Percentiles rank a stretch among this genome's conserved stretches.
phyloP scores from a whole-genome alignment of 129 eudicot species.

The Chrysanthemum seticuspe region DNA sequence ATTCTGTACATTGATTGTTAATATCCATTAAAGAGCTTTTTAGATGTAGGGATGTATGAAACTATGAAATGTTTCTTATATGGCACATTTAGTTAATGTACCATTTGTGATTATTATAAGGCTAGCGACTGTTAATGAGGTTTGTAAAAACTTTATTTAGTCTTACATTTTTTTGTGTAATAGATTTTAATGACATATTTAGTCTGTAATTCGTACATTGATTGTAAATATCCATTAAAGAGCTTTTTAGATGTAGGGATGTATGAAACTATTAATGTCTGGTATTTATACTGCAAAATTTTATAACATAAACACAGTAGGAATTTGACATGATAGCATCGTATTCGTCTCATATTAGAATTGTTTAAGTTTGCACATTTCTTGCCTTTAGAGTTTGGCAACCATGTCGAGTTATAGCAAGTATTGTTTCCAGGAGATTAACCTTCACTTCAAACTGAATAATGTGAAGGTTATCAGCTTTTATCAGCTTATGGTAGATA shows the following conservation, averaged over 20 bases:
- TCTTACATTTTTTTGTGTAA: too few relatives aligned
- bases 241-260: too few relatives aligned
- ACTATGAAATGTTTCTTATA: neutral
- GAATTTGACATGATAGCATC: constrained; percentile 8
- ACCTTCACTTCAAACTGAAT: neutral
- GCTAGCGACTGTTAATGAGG: too few relatives aligned
- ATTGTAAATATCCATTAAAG: too few relatives aligned
- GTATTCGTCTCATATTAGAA: neutral
- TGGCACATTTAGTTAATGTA: constrained; percentile 10
- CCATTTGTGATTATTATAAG: neutral
- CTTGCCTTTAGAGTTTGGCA: neutral
- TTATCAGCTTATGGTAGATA: neutral
- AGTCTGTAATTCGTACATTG: too few relatives aligned
- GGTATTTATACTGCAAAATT: neutral
- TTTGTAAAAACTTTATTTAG: too few relatives aligned
- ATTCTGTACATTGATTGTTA: too few relatives aligned
- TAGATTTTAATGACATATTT: too few relatives aligned
- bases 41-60: too few relatives aligned
- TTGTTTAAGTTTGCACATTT: neutral
- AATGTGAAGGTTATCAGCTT: neutral
- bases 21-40: too few relatives aligned
- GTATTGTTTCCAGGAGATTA: neutral
- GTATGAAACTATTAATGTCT: too few relatives aligned
- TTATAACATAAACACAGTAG: neutral
- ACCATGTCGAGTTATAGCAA: constrained; percentile 8